These are phyloP conservation scores for Carex arenaria DNA, from an alignment of 202 grass and related monocot species.

Conservation along the genomic window DNA sequence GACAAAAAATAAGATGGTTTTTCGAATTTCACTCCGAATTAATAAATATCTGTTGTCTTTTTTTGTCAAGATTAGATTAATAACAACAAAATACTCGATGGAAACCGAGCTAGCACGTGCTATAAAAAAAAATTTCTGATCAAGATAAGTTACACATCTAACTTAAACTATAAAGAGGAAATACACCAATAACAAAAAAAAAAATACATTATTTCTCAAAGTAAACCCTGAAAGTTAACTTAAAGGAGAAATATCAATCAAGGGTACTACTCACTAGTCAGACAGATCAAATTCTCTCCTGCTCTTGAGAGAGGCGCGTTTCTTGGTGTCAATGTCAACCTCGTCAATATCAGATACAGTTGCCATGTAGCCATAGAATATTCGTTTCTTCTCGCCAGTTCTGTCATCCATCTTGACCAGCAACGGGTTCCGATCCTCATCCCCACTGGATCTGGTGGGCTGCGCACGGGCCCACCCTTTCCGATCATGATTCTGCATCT, in stretches of 20 bases:
- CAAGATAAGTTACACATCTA: conserved; percentile 8
- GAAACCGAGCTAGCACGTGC: neutral
- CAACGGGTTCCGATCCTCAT: conserved; percentile 62
- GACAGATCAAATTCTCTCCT: conserved; percentile 69
- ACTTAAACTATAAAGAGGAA: neutral
- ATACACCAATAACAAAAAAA: conserved; percentile 1
- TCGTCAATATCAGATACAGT: conserved; percentile 64
- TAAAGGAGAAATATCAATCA: neutral
- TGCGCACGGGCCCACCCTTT: conserved; percentile 53
- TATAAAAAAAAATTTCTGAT: neutral
- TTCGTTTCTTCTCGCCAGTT: conserved; percentile 73
- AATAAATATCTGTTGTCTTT: too few relatives aligned
- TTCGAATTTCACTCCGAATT: neutral
- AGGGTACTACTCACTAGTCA: conserved; percentile 33
- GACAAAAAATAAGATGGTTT: neutral
- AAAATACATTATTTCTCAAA: neutral
- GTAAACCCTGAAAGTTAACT: neutral
- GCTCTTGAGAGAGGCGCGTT: conserved; percentile 77
- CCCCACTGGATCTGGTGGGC: conserved; percentile 30
- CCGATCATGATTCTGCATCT: conserved; percentile 66
- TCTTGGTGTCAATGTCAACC: conserved; percentile 69
- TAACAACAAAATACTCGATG: neutral
- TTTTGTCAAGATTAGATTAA: neutral
- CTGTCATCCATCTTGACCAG: conserved; percentile 58
- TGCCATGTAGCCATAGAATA: conserved; percentile 83